A percentile compares a stretch with the other conserved stretches of the same genome.
phyloP scores from a whole-genome alignment of 176 grass and related monocot genomes.

The Lolium perenne region DNA sequence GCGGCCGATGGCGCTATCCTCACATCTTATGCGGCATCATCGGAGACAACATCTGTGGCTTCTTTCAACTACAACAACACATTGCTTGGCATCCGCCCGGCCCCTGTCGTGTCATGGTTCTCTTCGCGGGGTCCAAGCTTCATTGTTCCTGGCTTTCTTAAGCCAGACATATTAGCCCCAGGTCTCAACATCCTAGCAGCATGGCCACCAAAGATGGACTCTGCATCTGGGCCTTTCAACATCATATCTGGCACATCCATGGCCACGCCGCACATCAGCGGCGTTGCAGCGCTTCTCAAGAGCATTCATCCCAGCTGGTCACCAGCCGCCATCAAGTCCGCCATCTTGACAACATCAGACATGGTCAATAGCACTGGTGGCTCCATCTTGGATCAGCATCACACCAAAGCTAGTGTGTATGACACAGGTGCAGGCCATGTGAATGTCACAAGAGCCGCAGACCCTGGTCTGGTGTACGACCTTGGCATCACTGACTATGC shows the following conservation, averaged over 20 bases:
- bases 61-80: constrained; percentile 30
- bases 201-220: neutral
- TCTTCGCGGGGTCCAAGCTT: constrained; percentile 51
- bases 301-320: constrained; percentile 45
- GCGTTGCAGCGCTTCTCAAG: constrained; percentile 52
- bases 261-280: constrained; percentile 55
- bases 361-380: neutral
- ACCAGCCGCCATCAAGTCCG: neutral
- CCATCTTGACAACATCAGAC: constrained; percentile 56
- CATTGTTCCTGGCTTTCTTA: constrained; percentile 40
- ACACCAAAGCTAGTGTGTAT: neutral
- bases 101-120: constrained; percentile 40
- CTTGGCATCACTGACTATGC: neutral
- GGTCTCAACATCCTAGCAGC: constrained; percentile 65
- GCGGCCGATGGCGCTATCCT: neutral
- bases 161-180: constrained; percentile 61
- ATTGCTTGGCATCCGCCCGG: constrained; percentile 7
- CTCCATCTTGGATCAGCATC: constrained; percentile 1
- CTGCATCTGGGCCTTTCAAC: constrained; percentile 22
- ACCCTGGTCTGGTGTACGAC: constrained; percentile 12
- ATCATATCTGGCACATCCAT: constrained; percentile 63
- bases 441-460: neutral
- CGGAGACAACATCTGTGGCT: neutral
- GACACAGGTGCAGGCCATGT: constrained; percentile 12
- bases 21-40: neutral